Evolutionary conservation across 192 early-diverging fungal genomes (phyloP).

Genomic region (Entomortierella beljakovae): DNA sequence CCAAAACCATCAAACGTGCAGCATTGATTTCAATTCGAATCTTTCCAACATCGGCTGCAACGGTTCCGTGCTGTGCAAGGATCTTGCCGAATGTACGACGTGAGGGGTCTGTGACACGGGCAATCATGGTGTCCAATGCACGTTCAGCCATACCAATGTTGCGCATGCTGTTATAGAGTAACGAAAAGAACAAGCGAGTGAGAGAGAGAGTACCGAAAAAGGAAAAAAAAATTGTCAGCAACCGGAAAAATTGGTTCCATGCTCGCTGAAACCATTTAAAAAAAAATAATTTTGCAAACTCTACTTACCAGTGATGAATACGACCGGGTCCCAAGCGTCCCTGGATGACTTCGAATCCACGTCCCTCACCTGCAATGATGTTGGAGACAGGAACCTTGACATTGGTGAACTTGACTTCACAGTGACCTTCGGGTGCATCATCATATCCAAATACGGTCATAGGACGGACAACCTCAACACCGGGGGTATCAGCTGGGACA

Average conservation of each 20-base stretch:
- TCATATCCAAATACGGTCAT: conserved; percentile 94
- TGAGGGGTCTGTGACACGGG: conserved; percentile 80
- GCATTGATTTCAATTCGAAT: conserved; percentile 94
- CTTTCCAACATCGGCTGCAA: conserved; percentile 82
- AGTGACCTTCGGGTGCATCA: conserved; percentile 97
- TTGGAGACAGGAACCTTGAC: conserved; percentile 89
- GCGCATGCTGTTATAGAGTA: conserved; percentile 81
- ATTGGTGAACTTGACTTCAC: conserved; percentile 92
- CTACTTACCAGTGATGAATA: conserved; percentile 91
- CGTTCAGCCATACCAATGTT: conserved; percentile 94
- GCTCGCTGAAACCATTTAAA: neutral
- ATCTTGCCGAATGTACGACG: conserved; percentile 91
- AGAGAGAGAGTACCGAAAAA: no score
- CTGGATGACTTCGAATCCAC: conserved; percentile 98
- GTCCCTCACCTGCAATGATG: conserved; percentile 94
- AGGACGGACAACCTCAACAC: conserved; percentile 86
- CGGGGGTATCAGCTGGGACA: conserved; percentile 86
- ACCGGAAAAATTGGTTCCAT: no score
- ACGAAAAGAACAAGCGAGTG: no score
- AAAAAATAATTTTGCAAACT: neutral
- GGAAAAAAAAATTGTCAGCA: neutral
- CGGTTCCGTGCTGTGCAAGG: conserved; percentile 86
- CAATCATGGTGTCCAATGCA: conserved; percentile 87
- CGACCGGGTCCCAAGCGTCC: conserved; percentile 96
- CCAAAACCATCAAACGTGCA: conserved; percentile 91